Conservation (phyloP, 1,284 basidiomycete genomes). For the Ustilago vetiveriae region DNA sequence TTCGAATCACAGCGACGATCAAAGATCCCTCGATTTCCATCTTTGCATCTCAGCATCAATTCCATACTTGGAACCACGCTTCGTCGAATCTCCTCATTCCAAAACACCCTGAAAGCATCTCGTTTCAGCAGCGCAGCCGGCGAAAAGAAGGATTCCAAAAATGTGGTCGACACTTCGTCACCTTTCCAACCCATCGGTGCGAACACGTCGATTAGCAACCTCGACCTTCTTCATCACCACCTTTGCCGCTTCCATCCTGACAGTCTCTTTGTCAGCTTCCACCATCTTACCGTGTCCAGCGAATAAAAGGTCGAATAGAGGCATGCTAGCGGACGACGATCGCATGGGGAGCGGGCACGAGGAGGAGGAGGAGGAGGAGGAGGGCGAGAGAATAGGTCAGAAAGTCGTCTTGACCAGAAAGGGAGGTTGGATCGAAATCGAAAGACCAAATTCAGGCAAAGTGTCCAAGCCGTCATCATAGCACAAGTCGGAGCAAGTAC, state of each 20-base stretch:
- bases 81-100: no score
- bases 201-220: slow-evolving; percentile 32
- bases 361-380: neutral
- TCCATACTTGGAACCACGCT: no score
- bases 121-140: no score
- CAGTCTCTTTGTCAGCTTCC: slow-evolving; percentile 48
- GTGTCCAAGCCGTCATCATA: no score
- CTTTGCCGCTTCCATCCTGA: slow-evolving; percentile 49
- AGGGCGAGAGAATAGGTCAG: slow-evolving; percentile 26
- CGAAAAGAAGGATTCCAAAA: no score
- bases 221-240: slow-evolving; percentile 51
- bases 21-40: no score
- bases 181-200: slow-evolving; percentile 28
- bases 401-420: slow-evolving; percentile 41
- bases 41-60: no score
- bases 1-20: no score
- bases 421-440: slow-evolving; percentile 57
- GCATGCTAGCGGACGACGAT: slow-evolving; percentile 16
- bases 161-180: slow-evolving; percentile 10
- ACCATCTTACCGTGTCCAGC: slow-evolving; percentile 55
- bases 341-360: no score
- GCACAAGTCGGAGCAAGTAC: no score
- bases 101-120: no score
- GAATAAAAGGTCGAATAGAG: slow-evolving; percentile 15
- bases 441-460: slow-evolving; percentile 13